Percentiles rank a stretch among this genome's conserved stretches.
Evolutionary conservation across 2,329 filamentous ascomycete species (phyloP).

Genomic region (Nigrospora oryzae): DNA sequence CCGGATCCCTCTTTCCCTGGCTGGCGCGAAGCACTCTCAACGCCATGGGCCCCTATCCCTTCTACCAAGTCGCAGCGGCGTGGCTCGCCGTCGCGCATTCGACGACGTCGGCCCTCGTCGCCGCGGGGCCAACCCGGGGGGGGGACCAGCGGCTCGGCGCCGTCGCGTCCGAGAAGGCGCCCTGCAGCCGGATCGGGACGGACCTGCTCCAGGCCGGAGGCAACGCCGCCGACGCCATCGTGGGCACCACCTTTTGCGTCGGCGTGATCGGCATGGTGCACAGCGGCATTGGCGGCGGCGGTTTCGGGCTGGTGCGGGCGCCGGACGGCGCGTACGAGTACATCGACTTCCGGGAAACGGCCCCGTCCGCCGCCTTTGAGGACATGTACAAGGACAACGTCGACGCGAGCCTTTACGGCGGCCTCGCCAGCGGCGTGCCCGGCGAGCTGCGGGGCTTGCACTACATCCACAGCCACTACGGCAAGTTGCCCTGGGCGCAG

Average conservation of each 20-base stretch:
- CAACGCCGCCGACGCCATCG: slow-evolving; percentile 69
- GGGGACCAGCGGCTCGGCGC: no score
- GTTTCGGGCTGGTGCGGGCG: slow-evolving; percentile 76
- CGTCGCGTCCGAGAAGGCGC: slow-evolving; percentile 59
- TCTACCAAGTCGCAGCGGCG: no score
- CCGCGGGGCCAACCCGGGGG: no score
- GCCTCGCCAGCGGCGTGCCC: slow-evolving; percentile 62
- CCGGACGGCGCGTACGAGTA: slow-evolving; percentile 69
- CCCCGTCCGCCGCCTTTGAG: slow-evolving; percentile 68
- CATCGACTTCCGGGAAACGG: slow-evolving; percentile 79
- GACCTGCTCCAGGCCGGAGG: slow-evolving; percentile 51
- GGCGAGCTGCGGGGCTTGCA: slow-evolving; percentile 68
- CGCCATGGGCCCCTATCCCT: no score
- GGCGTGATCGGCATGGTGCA: slow-evolving; percentile 73
- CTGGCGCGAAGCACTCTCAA: no score
- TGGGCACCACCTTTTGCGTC: slow-evolving; percentile 67
- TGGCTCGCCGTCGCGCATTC: no score
- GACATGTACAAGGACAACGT: slow-evolving; percentile 73
- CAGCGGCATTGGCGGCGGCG: slow-evolving; percentile 79
- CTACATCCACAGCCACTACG: slow-evolving; percentile 62
- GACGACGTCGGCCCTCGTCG: background rate
- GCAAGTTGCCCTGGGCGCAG: slow-evolving; percentile 53
- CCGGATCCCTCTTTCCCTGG: no score
- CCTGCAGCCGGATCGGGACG: slow-evolving; percentile 63
- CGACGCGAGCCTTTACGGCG: slow-evolving; percentile 55